Evolutionary conservation across 202 grass and related monocot genomes (phyloP), one percentile per base, ranked within the genome.

Genomic region (Dendrocalamus latiflorus): DNA sequence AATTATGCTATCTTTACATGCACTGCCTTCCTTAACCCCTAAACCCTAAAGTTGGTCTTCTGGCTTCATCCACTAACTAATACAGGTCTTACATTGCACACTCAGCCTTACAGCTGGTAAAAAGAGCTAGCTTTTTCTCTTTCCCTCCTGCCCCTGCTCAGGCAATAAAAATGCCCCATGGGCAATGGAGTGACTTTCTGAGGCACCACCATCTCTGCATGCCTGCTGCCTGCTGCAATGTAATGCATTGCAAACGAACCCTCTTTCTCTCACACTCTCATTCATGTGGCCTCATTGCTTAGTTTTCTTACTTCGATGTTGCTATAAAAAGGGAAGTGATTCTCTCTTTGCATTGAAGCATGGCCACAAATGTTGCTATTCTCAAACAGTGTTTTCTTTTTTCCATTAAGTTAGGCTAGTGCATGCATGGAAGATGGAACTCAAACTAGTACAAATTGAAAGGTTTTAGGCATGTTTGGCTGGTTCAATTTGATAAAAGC

Each of bases 21-120:
- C 68, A 83, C 45, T 41, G 26, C 15, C 59, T 84, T 69, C 11
- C 68, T 79, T 83, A 86, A 83, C 18, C 74, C 88, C 74, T 83
- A 86, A 83, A 83, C 84, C 88, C 84, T 84, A 90, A 90, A 87
- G 88, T 74, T 83, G 89, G 81, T 90, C 89, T 84, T 90, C 56
- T 87, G 76, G 76, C 55, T 51, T 90, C 89, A 90, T 76, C 89
- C 88, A 90, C 89, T 76, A 90, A 42, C 75, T 87, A 90, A 90
- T 87, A 85, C 85, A 90, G 84, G 89, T 84, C 80, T 90, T 76
- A 57, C 85, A 87, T 84, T 76, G 84, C 81, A 66, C 88, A 67
- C 48, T 25, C 21, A 71, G 81, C 89, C 81, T 84, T 87, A 84
- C 85, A 90, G 89, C 89, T 90, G 89, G 70, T 90, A 77, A 80